phyloP scores from a whole-genome alignment of 2,329 filamentous ascomycete genomes.

The Rutstroemia sp. region DNA sequence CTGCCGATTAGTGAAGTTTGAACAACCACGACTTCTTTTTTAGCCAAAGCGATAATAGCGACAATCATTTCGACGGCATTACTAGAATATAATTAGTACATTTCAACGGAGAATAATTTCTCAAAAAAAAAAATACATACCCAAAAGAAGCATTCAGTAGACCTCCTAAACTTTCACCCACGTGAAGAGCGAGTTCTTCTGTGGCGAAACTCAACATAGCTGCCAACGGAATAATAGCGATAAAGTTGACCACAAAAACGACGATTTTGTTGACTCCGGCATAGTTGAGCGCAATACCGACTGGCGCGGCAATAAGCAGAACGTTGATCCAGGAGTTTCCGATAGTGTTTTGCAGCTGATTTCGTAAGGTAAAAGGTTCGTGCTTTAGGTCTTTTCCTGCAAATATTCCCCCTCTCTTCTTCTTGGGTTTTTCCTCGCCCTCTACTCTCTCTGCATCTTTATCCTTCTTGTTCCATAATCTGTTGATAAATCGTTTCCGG shows the following conservation, averaged over 20 bases:
- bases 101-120: slow-evolving; percentile 8
- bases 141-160: slow-evolving; percentile 88
- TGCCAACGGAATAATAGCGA: slow-evolving; percentile 86
- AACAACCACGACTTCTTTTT: slow-evolving; percentile 67
- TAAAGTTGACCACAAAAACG: slow-evolving; percentile 85
- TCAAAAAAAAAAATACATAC: slow-evolving; percentile 36
- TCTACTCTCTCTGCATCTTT: slow-evolving; percentile 9
- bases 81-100: slow-evolving; percentile 32
- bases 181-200: slow-evolving; percentile 76
- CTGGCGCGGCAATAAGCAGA: slow-evolving; percentile 68
- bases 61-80: slow-evolving; percentile 89
- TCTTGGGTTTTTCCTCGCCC: slow-evolving; percentile 14
- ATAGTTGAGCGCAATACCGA: slow-evolving; percentile 71
- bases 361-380: slow-evolving; percentile 46
- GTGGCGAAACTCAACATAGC: slow-evolving; percentile 83
- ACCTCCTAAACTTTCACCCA: slow-evolving; percentile 80
- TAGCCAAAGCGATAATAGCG: slow-evolving; percentile 70
- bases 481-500: slow-evolving; percentile 16
- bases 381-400: slow-evolving; percentile 35
- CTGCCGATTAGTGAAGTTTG: slow-evolving; percentile 89
- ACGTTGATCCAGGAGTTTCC: slow-evolving; percentile 85
- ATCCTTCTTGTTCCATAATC: slow-evolving; percentile 14
- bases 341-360: slow-evolving; percentile 67
- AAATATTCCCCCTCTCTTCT: slow-evolving; percentile 25
- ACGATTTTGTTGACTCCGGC: slow-evolving; percentile 49